Evolutionary conservation across 345 rosid species (phyloP).

Genomic region (Salix brachista): DNA sequence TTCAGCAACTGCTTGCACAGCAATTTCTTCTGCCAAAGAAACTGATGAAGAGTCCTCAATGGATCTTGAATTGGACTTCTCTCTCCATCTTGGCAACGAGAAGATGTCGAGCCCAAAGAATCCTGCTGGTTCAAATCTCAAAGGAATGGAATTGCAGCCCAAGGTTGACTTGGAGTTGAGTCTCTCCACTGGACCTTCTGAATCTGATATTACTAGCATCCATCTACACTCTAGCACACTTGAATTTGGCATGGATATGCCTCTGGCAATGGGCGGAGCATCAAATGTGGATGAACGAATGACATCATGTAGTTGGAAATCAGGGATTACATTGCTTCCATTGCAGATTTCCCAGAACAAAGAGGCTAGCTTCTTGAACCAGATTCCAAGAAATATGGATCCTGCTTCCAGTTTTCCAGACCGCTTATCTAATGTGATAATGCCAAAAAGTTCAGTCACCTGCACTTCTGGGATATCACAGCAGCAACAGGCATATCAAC

Average conservation of each 20-base stretch:
- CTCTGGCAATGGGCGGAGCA: slow-evolving; percentile 21
- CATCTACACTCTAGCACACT: slow-evolving; percentile 33
- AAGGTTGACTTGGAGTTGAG: slow-evolving; percentile 72
- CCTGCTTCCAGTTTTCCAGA: slow-evolving; percentile 38
- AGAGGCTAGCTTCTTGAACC: slow-evolving; percentile 40
- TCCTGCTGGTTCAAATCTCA: slow-evolving; percentile 28
- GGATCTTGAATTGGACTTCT: slow-evolving; percentile 78
- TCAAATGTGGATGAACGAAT: slow-evolving; percentile 52
- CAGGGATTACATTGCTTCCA: slow-evolving; percentile 38
- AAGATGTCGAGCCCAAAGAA: slow-evolving; percentile 40
- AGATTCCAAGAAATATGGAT: slow-evolving; percentile 36
- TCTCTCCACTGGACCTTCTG: slow-evolving; percentile 60
- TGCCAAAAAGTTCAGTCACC: slow-evolving; percentile 75
- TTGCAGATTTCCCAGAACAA: slow-evolving; percentile 32
- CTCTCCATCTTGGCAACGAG: slow-evolving; percentile 77
- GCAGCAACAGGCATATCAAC: slow-evolving; percentile 53
- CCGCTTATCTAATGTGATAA: slow-evolving; percentile 55
- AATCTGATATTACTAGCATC: slow-evolving; percentile 61
- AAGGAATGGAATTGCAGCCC: slow-evolving; percentile 35
- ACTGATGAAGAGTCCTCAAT: slow-evolving; percentile 78
- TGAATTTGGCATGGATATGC: slow-evolving; percentile 42
- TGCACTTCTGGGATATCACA: slow-evolving; percentile 71
- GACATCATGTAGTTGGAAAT: slow-evolving; percentile 37
- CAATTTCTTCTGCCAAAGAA: slow-evolving; percentile 75
- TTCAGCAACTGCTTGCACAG: slow-evolving; percentile 67